phyloP scores from a whole-genome alignment of 208 protist genomes.

The Wallacemonas sp. region DNA sequence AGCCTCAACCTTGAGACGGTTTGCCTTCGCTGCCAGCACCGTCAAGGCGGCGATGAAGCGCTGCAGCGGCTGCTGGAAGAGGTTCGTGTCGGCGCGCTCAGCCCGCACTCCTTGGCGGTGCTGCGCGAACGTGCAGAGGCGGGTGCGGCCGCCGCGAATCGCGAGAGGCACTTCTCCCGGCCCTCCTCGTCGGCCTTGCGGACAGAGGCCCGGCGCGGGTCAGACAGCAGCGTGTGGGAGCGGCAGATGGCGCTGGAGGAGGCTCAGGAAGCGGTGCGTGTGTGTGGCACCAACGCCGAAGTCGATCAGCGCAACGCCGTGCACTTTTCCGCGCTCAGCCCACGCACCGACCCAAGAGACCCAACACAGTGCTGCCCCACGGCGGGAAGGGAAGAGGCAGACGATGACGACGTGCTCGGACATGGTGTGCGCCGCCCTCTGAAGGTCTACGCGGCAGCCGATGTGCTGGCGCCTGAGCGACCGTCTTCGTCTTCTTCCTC shows the following conservation, averaged over 20 bases:
- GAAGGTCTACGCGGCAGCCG: neutral
- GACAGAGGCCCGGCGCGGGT: too few species aligned
- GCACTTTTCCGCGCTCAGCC: constrained; percentile 50
- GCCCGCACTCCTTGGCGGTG: constrained; percentile 16
- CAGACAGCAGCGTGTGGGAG: neutral
- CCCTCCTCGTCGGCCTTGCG: too few species aligned
- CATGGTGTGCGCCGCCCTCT: neutral
- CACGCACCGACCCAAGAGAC: constrained; percentile 20
- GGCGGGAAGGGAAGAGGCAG: neutral
- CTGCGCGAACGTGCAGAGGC: constrained; percentile 21
- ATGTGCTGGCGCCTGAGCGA: neutral
- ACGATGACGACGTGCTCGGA: neutral
- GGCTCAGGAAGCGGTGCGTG: constrained; percentile 30
- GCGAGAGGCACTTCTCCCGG: neutral
- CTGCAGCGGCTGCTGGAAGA: constrained; percentile 66
- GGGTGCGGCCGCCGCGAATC: neutral
- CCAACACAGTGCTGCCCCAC: neutral
- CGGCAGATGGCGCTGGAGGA: neutral
- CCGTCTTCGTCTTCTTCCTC: constrained; percentile 34
- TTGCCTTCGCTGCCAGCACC: constrained; percentile 36
- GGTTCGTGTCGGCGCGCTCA: constrained; percentile 48
- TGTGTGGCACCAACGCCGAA: constrained; percentile 73
- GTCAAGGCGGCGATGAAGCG: constrained; percentile 36
- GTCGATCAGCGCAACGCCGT: constrained; percentile 62
- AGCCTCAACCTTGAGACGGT: constrained; percentile 35